Percentiles rank a stretch among this genome's conserved stretches.
phyloP scores from a whole-genome alignment of 2,329 filamentous ascomycete genomes.

The Trichophyton verrucosum region DNA sequence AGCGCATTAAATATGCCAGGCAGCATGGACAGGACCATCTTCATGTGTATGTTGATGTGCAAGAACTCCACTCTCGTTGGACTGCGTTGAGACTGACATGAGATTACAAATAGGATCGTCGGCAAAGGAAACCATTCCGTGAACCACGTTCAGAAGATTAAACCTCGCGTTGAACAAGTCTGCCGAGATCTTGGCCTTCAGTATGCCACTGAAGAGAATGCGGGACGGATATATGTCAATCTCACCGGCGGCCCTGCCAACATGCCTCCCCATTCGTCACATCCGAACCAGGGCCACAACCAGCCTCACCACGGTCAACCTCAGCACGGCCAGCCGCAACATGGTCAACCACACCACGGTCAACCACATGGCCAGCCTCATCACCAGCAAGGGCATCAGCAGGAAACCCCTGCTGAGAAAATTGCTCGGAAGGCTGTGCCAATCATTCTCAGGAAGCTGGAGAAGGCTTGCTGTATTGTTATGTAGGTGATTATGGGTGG shows the following conservation, averaged over 20 bases:
- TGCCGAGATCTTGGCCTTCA: conserved; percentile 72
- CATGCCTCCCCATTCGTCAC: conserved; percentile 31
- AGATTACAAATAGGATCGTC: conserved; percentile 54
- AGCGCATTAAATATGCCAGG: conserved; percentile 68
- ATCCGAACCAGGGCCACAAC: conserved; percentile 17
- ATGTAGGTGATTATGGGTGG: conserved; percentile 44
- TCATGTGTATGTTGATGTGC: conserved; percentile 51
- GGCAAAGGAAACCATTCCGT: conserved; percentile 84
- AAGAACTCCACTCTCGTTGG: background rate
- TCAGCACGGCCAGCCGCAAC: conserved; percentile 19
- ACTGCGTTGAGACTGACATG: background rate
- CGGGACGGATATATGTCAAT: conserved; percentile 78
- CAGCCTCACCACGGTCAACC: conserved; percentile 23
- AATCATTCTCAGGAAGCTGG: conserved; percentile 50
- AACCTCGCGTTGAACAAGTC: conserved; percentile 81
- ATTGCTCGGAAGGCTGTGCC: conserved; percentile 44
- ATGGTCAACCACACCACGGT: conserved; percentile 17
- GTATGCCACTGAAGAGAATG: conserved; percentile 77
- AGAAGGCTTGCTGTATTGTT: conserved; percentile 58
- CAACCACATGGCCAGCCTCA: conserved; percentile 21
- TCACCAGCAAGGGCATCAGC: background rate
- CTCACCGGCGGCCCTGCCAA: conserved; percentile 58
- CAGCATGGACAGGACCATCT: conserved; percentile 64
- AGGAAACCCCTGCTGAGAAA: conserved; percentile 1
- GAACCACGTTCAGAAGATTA: conserved; percentile 81